These are phyloP conservation scores for Colletotrichum spinosum DNA, from an alignment of 2,329 filamentous ascomycete genomes.

Conservation along the genomic window DNA sequence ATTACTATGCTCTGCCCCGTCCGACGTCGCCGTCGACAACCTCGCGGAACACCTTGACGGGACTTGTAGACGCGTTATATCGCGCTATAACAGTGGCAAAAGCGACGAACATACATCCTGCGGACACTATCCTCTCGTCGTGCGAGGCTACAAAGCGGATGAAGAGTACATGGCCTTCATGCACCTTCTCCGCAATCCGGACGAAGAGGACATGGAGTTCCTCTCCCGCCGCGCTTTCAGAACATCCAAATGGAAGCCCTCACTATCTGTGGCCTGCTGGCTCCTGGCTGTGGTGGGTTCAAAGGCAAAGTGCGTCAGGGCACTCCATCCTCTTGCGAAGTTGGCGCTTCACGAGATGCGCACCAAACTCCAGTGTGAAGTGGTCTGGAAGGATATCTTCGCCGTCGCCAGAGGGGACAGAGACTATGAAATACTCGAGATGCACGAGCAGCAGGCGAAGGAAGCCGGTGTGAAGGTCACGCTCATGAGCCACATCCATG, in stretches of 20 bases:
- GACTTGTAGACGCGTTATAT: not conserved
- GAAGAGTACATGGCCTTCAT: constrained; percentile 12
- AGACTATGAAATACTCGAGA: too few species aligned
- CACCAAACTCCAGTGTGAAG: too few species aligned
- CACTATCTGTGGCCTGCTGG: not conserved
- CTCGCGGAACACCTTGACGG: constrained; percentile 32
- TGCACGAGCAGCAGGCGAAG: too few species aligned
- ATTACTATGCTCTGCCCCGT: constrained; percentile 36
- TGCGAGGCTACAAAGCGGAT: constrained; percentile 14
- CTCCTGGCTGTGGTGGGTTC: not conserved
- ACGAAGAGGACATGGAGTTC: not conserved
- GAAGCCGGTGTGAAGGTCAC: too few species aligned
- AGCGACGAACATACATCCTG: not conserved
- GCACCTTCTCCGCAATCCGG: not conserved
- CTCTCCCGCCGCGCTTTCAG: not conserved
- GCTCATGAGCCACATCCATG: too few species aligned
- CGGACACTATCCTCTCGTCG: constrained; percentile 20
- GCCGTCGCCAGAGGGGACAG: too few species aligned
- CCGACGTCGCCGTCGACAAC: constrained; percentile 38
- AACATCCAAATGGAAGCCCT: not conserved
- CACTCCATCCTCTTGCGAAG: not conserved
- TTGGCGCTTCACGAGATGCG: not conserved
- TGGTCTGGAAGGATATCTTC: too few species aligned
- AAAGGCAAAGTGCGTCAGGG: not conserved
- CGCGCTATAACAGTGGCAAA: not conserved